Evolutionary conservation across 2,329 filamentous ascomycete genomes (phyloP).

Genomic region (Apiospora pterosperma): DNA sequence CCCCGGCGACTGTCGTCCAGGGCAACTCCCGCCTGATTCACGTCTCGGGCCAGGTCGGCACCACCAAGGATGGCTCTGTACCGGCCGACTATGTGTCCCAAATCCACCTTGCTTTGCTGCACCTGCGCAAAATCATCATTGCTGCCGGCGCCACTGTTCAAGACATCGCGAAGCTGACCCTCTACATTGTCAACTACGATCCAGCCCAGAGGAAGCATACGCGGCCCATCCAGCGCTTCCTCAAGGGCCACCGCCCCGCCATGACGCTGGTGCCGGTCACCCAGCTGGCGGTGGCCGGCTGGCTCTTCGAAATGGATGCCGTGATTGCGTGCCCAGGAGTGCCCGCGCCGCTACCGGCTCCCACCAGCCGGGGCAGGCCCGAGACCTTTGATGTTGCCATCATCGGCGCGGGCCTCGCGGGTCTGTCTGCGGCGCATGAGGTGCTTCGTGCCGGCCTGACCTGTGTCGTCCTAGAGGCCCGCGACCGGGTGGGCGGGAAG

Average conservation of each 20-base stretch:
- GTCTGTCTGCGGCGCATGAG: conserved; percentile 32
- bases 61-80: conserved; percentile 24
- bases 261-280: conserved; percentile 40
- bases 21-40: conserved; percentile 18
- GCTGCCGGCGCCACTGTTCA: conserved; percentile 30
- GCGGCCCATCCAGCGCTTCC: conserved; percentile 33
- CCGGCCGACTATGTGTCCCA: conserved; percentile 38
- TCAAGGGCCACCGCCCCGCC: conserved; percentile 35
- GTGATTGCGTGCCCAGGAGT: conserved; percentile 22
- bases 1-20: conserved; percentile 17
- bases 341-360: background rate
- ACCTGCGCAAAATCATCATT: conserved; percentile 32
- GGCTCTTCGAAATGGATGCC: conserved; percentile 43
- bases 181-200: conserved; percentile 43
- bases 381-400: conserved; percentile 28
- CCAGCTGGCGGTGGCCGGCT: conserved; percentile 32
- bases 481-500: conserved; percentile 49
- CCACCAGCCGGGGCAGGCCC: background rate
- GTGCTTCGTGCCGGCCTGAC: conserved; percentile 33
- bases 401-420: conserved; percentile 42
- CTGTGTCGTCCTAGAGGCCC: conserved; percentile 45
- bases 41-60: conserved; percentile 34
- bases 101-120: conserved; percentile 35
- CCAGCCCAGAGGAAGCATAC: conserved; percentile 31
- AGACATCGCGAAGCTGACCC: conserved; percentile 37